These are phyloP conservation scores for Malus asiatica DNA, from an alignment of 306 rosid species.

Conservation along the genomic window DNA sequence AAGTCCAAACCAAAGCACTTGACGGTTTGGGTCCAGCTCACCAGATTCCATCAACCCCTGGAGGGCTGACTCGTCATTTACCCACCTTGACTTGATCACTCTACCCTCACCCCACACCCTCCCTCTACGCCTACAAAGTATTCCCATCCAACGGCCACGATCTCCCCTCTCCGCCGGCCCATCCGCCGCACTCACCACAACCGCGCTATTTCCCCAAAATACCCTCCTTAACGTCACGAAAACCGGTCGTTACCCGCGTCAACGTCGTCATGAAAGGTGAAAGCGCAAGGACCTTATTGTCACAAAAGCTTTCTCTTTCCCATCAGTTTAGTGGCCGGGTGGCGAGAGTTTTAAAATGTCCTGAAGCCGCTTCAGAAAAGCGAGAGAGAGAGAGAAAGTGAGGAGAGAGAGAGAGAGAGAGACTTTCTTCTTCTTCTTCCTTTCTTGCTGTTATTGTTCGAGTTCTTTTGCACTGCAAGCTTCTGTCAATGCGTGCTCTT, in stretches of 20 bases:
- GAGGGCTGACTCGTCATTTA: neutral
- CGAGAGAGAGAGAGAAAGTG: neutral
- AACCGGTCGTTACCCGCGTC: neutral
- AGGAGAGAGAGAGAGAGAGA: neutral
- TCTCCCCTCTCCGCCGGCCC: neutral
- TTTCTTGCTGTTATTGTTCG: conserved; percentile 1
- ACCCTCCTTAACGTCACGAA: conserved; percentile 36
- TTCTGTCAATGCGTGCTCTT: conserved; percentile 17
- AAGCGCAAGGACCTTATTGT: conserved; percentile 35
- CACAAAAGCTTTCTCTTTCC: neutral
- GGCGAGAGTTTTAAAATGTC: conserved; percentile 5
- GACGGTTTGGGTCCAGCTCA: conserved; percentile 35
- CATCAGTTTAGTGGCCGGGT: neutral
- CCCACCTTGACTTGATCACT: conserved; percentile 13
- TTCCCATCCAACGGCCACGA: conserved; percentile 22
- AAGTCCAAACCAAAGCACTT: neutral
- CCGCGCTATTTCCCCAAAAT: conserved; percentile 12
- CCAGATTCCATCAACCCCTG: conserved; percentile 13
- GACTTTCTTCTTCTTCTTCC: conserved; percentile 11
- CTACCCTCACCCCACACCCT: neutral
- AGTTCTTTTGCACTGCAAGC: neutral
- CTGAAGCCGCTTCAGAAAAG: conserved; percentile 18
- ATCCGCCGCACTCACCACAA: neutral
- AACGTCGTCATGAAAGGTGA: conserved; percentile 1
- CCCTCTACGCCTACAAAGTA: neutral